Evolutionary conservation across 2,329 filamentous ascomycete species (phyloP).

Genomic region (Trichoderma koningii): DNA sequence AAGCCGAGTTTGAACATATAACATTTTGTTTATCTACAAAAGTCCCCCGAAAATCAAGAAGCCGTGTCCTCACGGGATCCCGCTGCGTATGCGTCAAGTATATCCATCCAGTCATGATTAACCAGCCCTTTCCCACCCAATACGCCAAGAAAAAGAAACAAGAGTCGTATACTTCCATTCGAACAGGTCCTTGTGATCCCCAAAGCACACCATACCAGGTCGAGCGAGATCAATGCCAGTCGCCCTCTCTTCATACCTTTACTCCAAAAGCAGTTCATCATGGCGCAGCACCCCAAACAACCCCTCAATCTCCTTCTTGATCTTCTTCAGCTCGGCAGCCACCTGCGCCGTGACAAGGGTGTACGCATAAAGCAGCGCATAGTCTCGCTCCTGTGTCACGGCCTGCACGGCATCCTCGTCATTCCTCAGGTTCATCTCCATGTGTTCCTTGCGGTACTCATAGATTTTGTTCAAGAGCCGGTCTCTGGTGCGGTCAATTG

Average conservation of each 20-base stretch:
- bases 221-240: not conserved
- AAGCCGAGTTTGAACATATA: not conserved
- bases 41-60: not conserved
- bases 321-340: constrained; percentile 62
- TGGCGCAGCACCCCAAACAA: constrained; percentile 65
- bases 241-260: constrained; percentile 26
- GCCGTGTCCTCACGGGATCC: not conserved
- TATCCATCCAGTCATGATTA: constrained; percentile 2
- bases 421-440: constrained; percentile 37
- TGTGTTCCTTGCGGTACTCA: constrained; percentile 74
- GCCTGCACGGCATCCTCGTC: constrained; percentile 37
- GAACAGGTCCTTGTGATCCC: not conserved
- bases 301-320: constrained; percentile 62
- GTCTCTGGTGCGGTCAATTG: constrained; percentile 77
- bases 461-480: constrained; percentile 84
- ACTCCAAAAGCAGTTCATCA: constrained; percentile 60
- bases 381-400: constrained; percentile 72
- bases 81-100: constrained; percentile 1
- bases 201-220: not conserved
- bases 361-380: constrained; percentile 90
- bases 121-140: not conserved
- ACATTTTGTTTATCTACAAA: not conserved
- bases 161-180: not conserved
- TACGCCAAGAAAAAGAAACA: not conserved
- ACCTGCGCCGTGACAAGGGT: constrained; percentile 69